Conservation (phyloP, 1,139 yeast species). For the Candida pseudocylindracea region DNA sequence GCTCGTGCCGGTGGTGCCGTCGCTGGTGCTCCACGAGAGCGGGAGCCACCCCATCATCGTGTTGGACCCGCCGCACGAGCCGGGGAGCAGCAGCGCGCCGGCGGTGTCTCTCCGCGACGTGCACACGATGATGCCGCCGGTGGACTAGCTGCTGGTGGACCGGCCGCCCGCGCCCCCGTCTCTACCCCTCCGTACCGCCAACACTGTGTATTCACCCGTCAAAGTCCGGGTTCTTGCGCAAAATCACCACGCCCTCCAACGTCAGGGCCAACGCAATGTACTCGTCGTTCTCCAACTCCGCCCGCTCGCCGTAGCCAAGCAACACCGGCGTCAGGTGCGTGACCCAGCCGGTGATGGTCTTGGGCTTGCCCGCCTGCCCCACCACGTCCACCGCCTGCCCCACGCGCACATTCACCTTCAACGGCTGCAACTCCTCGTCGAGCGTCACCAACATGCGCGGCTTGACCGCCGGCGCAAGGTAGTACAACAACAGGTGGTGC, state of each 20-base stretch:
- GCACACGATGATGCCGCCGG: too few relatives aligned
- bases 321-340: constrained; percentile 96
- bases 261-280: constrained; percentile 65
- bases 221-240: constrained; percentile 72
- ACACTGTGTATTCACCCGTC: background rate
- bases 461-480: constrained; percentile 71
- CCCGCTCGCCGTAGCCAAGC: constrained; percentile 85
- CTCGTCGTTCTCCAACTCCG: constrained; percentile 91
- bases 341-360: constrained; percentile 98
- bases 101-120: too few relatives aligned
- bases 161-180: too few relatives aligned
- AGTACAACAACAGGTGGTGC: constrained; percentile 60
- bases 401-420: constrained; percentile 90
- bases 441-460: constrained; percentile 89
- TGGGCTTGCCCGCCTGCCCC: constrained; percentile 98
- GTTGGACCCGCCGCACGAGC: too few relatives aligned
- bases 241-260: constrained; percentile 82
- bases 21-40: too few relatives aligned
- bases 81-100: too few relatives aligned
- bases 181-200: too few relatives aligned
- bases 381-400: constrained; percentile 98
- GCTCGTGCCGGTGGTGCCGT: too few relatives aligned
- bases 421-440: constrained; percentile 68
- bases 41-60: too few relatives aligned
- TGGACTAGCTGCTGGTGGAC: too few relatives aligned